Base-by-base conservation (phyloP, 2,329 filamentous ascomycete genomes). In the Macrophomina tecta region DNA sequence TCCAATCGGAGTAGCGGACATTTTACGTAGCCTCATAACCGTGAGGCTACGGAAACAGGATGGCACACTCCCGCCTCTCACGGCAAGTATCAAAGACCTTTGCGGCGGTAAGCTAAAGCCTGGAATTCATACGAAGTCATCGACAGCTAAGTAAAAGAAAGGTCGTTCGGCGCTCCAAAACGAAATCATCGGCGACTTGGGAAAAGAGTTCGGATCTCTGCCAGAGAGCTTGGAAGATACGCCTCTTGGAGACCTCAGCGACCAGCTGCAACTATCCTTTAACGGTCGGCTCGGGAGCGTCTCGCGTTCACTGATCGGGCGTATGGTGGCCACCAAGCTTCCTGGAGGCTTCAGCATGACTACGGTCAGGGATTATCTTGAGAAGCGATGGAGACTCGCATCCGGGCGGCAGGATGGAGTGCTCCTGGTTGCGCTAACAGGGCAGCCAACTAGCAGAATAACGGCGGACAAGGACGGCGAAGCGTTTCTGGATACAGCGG, bases 181-280 rank as follows among this genome's bases (percentile, higher is more conserved):
- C 12, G 49, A 52, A 16, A 52, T 52, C 49, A 52, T 52, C 49
- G 49, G 49, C 30, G 49, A 52, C 49, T 30, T 52, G 28, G 30
- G 49, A 16, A 52, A 52, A 52, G 49, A 52, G 30, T 52, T 66
- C 40, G 42, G 64, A 30, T 45, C 42, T 38, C 28, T 52, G 18
- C 64, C 64, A 28, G 64, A 66, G n/a, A 38, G 38, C 9, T 23
- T 42, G 16, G 64, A 66, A 30, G 64, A 66, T n/a, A 23, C 58
- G 23, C 45, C 53, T 18, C n/a, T 66, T 3, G 36, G 23, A n/a
- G 53, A 60, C 7, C 64, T 66, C 8, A 56, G 45, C 38, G 11
- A 30, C 48, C 48, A 51, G 48, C 48, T 51, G 48, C 48, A 51
- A 14, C 48, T 51, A 30, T 51, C 48, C 2, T 51, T 51, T 30